Percentiles rank a stretch among this genome's conserved stretches.
Conservation (phyloP, 805 yeast species). For the Kodamaea hsintzibuensis region DNA sequence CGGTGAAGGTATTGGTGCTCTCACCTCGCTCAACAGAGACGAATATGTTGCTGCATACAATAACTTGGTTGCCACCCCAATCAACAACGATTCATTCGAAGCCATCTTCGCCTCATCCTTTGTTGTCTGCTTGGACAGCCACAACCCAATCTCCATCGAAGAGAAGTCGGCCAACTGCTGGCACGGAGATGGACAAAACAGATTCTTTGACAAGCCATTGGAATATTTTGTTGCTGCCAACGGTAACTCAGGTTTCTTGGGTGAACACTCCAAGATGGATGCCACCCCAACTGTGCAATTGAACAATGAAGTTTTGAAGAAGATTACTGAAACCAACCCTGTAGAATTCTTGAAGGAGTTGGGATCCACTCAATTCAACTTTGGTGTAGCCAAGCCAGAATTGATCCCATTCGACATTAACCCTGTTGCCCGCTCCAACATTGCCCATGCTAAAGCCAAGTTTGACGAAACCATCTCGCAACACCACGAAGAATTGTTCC, state of each 20-base stretch:
- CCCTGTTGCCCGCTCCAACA: constrained; percentile 49
- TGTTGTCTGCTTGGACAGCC: constrained; percentile 73
- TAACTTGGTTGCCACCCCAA: constrained; percentile 58
- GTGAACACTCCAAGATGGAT: constrained; percentile 98
- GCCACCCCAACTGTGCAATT: constrained; percentile 92
- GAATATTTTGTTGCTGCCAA: constrained; percentile 80
- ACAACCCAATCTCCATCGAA: constrained; percentile 73
- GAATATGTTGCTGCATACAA: constrained; percentile 66
- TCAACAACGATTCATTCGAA: constrained; percentile 60
- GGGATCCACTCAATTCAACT: constrained; percentile 15
- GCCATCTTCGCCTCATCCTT: constrained; percentile 78
- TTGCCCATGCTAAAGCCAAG: constrained; percentile 54
- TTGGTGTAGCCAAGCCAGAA: constrained; percentile 18
- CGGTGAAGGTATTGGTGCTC: constrained; percentile 67
- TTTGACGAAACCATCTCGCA: constrained; percentile 59
- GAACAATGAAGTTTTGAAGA: constrained; percentile 70
- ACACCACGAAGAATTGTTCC: constrained; percentile 78
- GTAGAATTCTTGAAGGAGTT: constrained; percentile 29
- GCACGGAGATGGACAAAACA: constrained; percentile 94
- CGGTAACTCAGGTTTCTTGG: constrained; percentile 89
- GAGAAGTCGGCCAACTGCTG: constrained; percentile 84
- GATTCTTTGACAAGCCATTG: constrained; percentile 89
- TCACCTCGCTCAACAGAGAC: constrained; percentile 86
- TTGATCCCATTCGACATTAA: constrained; percentile 59
- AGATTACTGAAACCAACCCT: constrained; percentile 52